phyloP scores from a whole-genome alignment of 192 early-diverging fungal species.

The Coemansia sp. region DNA sequence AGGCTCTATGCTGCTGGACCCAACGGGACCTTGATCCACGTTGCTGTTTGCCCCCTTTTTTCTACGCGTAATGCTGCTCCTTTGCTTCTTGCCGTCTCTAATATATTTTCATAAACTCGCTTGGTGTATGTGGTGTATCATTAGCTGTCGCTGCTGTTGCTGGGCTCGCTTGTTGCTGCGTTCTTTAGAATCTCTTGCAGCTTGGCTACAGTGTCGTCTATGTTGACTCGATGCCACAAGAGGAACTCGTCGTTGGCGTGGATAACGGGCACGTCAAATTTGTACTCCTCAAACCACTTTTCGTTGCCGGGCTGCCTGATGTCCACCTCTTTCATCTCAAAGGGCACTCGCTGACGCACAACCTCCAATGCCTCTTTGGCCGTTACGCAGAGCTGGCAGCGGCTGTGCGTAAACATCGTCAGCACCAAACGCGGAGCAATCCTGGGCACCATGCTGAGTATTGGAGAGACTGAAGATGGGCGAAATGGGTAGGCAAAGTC shows the following conservation, averaged over 20 bases:
- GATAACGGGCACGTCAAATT: conserved; percentile 48
- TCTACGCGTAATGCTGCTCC: not conserved
- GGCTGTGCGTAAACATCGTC: conserved; percentile 51
- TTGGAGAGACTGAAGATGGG: not conserved
- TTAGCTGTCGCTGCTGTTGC: not conserved
- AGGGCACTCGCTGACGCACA: conserved; percentile 40
- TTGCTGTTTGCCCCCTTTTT: not conserved
- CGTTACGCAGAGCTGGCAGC: conserved; percentile 49
- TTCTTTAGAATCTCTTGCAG: conserved; percentile 23
- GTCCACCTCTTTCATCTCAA: conserved; percentile 43
- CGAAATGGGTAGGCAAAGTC: not conserved
- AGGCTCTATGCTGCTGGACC: not conserved
- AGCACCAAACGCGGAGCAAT: conserved; percentile 31
- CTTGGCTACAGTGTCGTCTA: conserved; percentile 33
- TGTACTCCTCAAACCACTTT: conserved; percentile 52
- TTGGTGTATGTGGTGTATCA: not conserved
- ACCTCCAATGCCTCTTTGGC: conserved; percentile 43
- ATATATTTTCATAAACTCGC: not conserved
- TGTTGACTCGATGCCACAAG: conserved; percentile 45
- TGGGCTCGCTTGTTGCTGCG: not conserved
- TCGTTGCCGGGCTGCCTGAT: conserved; percentile 45
- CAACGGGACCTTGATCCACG: not conserved
- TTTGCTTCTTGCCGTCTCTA: not conserved
- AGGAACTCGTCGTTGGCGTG: conserved; percentile 47
- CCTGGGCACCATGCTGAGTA: not conserved